Evolutionary conservation across 2,329 filamentous ascomycete genomes (phyloP), one percentile per base, ranked within the genome.

Genomic region (Teratosphaeria epicoccoides): DNA sequence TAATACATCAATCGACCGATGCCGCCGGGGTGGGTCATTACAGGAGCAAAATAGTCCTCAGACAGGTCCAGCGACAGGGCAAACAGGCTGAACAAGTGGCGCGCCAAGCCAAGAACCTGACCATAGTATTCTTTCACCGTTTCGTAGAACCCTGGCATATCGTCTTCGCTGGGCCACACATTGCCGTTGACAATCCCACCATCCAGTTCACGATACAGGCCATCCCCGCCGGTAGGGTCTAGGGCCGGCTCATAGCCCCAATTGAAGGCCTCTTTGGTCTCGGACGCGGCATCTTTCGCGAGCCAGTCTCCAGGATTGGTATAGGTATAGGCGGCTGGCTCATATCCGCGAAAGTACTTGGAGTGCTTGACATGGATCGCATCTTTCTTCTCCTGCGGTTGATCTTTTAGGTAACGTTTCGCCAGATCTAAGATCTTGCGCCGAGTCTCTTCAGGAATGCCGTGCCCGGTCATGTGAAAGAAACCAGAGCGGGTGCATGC

Each of bases 231-330:
- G 0, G 60, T 67, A 1, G 59, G 61, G 51, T 73, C 71, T 5
- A 73, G 60, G 7, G 57, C 63, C 20, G 57, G 60, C 56, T 73
- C 71, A 50, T 74, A 73, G 6, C 68, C 66, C 59, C 67, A 72
- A 48, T 73, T 73, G 59, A 71, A 73, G 1, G 64, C 68, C 49
- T 72, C 68, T 51, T 73, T 72, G 0, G 66, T 67, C 57, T 73
- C 70, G 14, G 64, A 59, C 6, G 56, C 57, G 11, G 58, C 61
- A 20, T 57, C 55, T 12, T 52, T 52, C 10, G 49, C 49, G 26
- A 46, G 49, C 60, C 60, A 61, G 29, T 63, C 56, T 28, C 66
- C 67, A 11, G 69, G 68, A 11, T 70, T 70, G 17, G 71, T 64
- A 9, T 66, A 69, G 0, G 70, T 71, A 49, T 66, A 70, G 44